Percentiles rank a stretch among this genome's conserved stretches.
Evolutionary conservation across 805 yeast species (phyloP).

Genomic region (Isabelozyma gotoi): DNA sequence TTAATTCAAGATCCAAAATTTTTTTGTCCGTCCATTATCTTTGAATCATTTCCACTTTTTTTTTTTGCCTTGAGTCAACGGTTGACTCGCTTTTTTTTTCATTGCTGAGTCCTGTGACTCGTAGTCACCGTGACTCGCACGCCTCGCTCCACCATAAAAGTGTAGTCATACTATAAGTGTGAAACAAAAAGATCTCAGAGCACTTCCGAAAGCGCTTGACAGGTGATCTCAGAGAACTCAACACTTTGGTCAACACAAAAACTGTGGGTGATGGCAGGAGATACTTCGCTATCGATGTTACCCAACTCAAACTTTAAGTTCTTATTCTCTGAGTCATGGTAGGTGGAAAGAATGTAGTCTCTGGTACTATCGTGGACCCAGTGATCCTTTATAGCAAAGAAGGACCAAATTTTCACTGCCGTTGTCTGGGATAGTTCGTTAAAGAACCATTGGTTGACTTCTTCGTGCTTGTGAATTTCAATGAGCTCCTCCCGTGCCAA

Average conservation of each 20-base stretch:
- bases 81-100: background rate
- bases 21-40: too few relatives aligned
- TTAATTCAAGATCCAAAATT: background rate
- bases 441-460: constrained; percentile 51
- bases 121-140: background rate
- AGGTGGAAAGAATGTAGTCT: constrained; percentile 37
- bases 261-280: constrained; percentile 49
- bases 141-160: too few relatives aligned
- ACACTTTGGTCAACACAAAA: constrained; percentile 60
- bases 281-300: constrained; percentile 22
- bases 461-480: constrained; percentile 47
- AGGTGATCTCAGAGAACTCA: constrained; percentile 47
- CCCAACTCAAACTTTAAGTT: constrained; percentile 30
- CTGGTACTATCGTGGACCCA: constrained; percentile 63
- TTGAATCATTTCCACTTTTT: background rate
- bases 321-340: constrained; percentile 23
- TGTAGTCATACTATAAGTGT: too few relatives aligned
- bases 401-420: constrained; percentile 47
- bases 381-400: constrained; percentile 59
- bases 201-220: constrained; percentile 10
- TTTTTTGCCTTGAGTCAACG: background rate
- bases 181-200: too few relatives aligned
- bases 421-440: constrained; percentile 17
- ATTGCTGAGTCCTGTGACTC: background rate
- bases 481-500: constrained; percentile 63